These are phyloP conservation scores for Mrakia blollopis DNA, from an alignment of 768 basidiomycete species.

Conservation along the genomic window DNA sequence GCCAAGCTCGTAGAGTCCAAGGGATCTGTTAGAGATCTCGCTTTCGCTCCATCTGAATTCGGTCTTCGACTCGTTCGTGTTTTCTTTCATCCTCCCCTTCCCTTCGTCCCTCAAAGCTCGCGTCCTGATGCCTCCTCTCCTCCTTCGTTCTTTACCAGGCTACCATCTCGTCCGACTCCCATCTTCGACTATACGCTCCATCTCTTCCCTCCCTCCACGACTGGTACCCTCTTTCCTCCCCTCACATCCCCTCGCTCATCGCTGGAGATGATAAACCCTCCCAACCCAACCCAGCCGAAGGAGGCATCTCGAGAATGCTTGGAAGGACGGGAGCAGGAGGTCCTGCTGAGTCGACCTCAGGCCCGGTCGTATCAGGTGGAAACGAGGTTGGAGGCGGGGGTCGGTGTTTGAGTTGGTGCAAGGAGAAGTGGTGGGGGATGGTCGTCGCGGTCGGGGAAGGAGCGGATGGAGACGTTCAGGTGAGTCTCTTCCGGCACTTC, in stretches of 20 bases:
- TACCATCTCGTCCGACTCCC: slow-evolving; percentile 78
- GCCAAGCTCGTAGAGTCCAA: slow-evolving; percentile 64
- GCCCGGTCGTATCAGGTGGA: background rate
- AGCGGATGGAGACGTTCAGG: slow-evolving; percentile 68
- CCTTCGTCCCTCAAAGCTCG: background rate
- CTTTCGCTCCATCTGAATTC: slow-evolving; percentile 81
- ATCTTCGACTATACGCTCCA: slow-evolving; percentile 76
- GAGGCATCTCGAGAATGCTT: slow-evolving; percentile 25
- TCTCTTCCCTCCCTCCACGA: slow-evolving; percentile 42
- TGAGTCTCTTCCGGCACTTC: slow-evolving; percentile 42
- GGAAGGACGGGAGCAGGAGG: background rate
- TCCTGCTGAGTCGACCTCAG: background rate
- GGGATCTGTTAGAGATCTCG: slow-evolving; percentile 76
- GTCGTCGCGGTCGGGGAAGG: slow-evolving; percentile 74
- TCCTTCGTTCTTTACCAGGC: slow-evolving; percentile 53
- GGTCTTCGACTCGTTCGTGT: slow-evolving; percentile 73
- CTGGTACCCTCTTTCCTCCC: slow-evolving; percentile 40
- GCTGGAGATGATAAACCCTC: slow-evolving; percentile 22
- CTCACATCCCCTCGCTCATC: slow-evolving; percentile 40
- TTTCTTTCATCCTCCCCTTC: background rate
- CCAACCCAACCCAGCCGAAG: background rate
- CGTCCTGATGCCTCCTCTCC: background rate
- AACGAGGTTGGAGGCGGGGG: slow-evolving; percentile 21
- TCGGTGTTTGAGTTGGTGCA: slow-evolving; percentile 73
- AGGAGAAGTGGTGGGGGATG: slow-evolving; percentile 93